A percentile compares a stretch with the other conserved stretches of the same genome.
These are phyloP conservation scores for Erythrobasidium hasegawianum DNA, from an alignment of 1,284 basidiomycete genomes.

Conservation along the genomic window DNA sequence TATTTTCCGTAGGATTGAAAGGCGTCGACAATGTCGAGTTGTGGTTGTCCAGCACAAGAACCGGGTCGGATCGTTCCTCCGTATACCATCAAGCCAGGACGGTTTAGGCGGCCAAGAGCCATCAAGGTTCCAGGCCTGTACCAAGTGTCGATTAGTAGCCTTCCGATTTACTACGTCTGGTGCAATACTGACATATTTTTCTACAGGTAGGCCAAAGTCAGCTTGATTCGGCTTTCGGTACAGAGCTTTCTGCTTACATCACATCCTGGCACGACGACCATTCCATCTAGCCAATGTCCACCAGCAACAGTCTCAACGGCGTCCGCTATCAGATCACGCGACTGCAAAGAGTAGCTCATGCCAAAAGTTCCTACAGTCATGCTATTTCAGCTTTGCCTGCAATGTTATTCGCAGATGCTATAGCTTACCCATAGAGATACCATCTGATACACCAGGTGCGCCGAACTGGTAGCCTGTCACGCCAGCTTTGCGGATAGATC, in stretches of 20 bases:
- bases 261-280: constrained; percentile 81
- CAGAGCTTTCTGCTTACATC: constrained; percentile 17
- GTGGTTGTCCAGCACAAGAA: constrained; percentile 70
- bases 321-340: constrained; percentile 84
- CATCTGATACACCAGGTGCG: constrained; percentile 93
- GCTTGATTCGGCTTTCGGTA: neutral
- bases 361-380: constrained; percentile 42
- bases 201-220: constrained; percentile 55
- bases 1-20: constrained; percentile 95
- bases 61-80: constrained; percentile 91
- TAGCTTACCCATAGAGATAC: constrained; percentile 91
- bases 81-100: constrained; percentile 88
- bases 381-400: no score
- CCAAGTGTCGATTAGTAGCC: constrained; percentile 53
- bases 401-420: no score
- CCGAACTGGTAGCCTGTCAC: constrained; percentile 96
- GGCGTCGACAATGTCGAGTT: constrained; percentile 88
- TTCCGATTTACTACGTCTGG: neutral
- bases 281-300: constrained; percentile 96
- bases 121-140: constrained; percentile 70
- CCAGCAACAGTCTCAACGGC: constrained; percentile 89
- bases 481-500: constrained; percentile 66
- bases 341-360: constrained; percentile 83
- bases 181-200: constrained; percentile 62
- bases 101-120: constrained; percentile 85